Base-by-base conservation (phyloP, 208 protist species). In the Acanthamoeba quina region DNA sequence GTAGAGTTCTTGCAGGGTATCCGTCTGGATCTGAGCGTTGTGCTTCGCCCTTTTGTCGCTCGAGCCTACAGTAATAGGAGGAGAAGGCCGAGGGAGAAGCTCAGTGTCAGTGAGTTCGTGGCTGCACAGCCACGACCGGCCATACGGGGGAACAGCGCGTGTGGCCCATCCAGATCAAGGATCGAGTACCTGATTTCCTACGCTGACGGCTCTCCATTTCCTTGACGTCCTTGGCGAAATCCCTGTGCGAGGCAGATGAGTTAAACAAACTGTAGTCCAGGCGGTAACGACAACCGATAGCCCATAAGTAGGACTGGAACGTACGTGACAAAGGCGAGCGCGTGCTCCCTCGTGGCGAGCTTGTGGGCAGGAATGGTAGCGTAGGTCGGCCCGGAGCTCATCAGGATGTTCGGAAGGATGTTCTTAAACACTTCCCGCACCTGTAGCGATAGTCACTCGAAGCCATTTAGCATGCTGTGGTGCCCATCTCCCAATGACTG, bases 361-460 rank as follows among this genome's bases (percentile, higher is more conserved):
- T 93, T 93, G 58, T 93, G 88, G 13, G 41, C 17, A 5, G 88
- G 66, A 26, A 80, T 4, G 62, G 26, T 66, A 6, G n/a, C 56
- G 54, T 66, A 58, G 19, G 5, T 41, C 2, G 80, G 6, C 6
- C 52, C 80, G 47, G 52, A 37, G 15, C 37, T 93, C 88, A 93
- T 93, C 41, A 93, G 44, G 24, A 93, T 72, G 64, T 93, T 93
- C 2, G 88, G 66, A 10, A 93, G 66, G 17, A 93, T n/a, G 54
- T 93, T 72, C n/a, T 93, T 93, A 58, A 93, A 93, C 41, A 93
- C 66, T 15, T 72, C 66, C 15, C 80, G 47, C 49, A 89, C 72
- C 72, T 80, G 21, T 11, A 26, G 24, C 1, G 19, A 7, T 5
- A 41, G n/a, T n/a, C n/a, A n/a, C n/a, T n/a, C n/a, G n/a, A n/a